Conservation (phyloP, 257 asterid species). For the Fraxinus excelsior region DNA sequence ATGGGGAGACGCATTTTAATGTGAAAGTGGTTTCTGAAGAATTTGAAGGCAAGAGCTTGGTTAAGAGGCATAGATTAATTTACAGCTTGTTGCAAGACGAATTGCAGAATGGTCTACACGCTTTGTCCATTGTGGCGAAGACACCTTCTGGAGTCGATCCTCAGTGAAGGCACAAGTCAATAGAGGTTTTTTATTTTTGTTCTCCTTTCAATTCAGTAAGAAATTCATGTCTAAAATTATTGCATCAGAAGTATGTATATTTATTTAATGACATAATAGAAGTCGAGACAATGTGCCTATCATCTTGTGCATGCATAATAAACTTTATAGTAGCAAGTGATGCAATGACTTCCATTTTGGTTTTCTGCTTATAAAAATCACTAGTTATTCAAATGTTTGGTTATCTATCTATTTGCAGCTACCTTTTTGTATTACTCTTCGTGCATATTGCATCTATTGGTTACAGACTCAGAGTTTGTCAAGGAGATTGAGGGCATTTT, state of each 20-base stretch:
- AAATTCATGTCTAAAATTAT: slow-evolving; percentile 12
- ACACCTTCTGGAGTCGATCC: slow-evolving; percentile 62
- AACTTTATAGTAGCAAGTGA: slow-evolving; percentile 10
- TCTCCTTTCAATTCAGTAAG: slow-evolving; percentile 10
- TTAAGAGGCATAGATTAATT: slow-evolving; percentile 84
- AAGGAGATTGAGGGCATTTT: not conserved
- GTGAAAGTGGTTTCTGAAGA: slow-evolving; percentile 67
- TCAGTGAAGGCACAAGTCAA: slow-evolving; percentile 23
- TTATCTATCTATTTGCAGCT: slow-evolving; percentile 9
- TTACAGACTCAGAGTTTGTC: not conserved
- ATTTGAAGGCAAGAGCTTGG: slow-evolving; percentile 89
- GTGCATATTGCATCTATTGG: not conserved
- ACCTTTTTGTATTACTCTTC: slow-evolving; percentile 4
- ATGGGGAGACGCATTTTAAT: slow-evolving; percentile 87
- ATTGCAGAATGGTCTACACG: slow-evolving; percentile 71
- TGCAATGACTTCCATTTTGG: not conserved
- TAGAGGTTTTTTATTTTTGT: slow-evolving; percentile 27
- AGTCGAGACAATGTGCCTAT: not conserved
- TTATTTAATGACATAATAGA: slow-evolving; percentile 22
- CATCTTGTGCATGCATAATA: slow-evolving; percentile 4
- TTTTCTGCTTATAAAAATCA: not conserved
- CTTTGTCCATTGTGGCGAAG: slow-evolving; percentile 74
- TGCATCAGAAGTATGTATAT: slow-evolving; percentile 4
- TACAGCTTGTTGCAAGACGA: slow-evolving; percentile 78
- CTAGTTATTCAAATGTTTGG: slow-evolving; percentile 7